phyloP scores from a whole-genome alignment of 495 filamentous ascomycete genomes.

The Penicillium robsamsonii region DNA sequence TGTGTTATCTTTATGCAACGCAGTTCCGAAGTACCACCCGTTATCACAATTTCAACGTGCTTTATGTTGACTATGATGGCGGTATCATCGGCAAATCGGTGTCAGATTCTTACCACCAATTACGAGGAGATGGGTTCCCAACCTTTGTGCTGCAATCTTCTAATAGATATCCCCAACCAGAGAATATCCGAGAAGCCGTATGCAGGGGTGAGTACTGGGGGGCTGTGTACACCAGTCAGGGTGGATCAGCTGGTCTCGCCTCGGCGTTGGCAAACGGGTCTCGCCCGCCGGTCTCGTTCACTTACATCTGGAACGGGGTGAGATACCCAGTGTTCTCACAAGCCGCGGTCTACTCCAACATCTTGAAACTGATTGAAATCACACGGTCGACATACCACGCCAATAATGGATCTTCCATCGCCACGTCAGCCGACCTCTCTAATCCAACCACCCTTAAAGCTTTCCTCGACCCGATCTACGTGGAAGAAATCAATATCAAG shows the following conservation, averaged over 20 bases:
- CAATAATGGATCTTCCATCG: conserved; percentile 26
- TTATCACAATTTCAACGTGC: conserved; percentile 25
- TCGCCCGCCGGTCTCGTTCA: conserved; percentile 26
- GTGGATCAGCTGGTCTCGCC: conserved; percentile 21
- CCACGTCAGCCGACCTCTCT: conserved; percentile 17
- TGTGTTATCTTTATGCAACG: conserved; percentile 11
- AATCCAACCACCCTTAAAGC: conserved; percentile 25
- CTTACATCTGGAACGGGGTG: conserved; percentile 47
- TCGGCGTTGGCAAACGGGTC: conserved; percentile 9
- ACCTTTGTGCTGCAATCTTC: conserved; percentile 24
- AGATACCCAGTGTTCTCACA: conserved; percentile 40
- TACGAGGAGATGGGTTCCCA: conserved; percentile 33
- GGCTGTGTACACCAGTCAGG: conserved; percentile 30
- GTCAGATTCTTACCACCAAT: conserved; percentile 31
- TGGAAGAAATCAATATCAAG: conserved; percentile 38
- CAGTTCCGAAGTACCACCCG: conserved; percentile 3
- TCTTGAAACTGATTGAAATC: conserved; percentile 25
- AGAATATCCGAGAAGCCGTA: conserved; percentile 29
- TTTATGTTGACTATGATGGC: conserved; percentile 48
- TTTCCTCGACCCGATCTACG: conserved; percentile 39
- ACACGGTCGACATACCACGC: conserved; percentile 31
- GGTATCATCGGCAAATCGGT: conserved; percentile 40
- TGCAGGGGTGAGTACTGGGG: conserved; percentile 42
- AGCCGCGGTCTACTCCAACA: conserved; percentile 22
- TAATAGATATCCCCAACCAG: conserved; percentile 17